phyloP scores from a whole-genome alignment of 148 eudicot genomes.

The Silene conica region DNA sequence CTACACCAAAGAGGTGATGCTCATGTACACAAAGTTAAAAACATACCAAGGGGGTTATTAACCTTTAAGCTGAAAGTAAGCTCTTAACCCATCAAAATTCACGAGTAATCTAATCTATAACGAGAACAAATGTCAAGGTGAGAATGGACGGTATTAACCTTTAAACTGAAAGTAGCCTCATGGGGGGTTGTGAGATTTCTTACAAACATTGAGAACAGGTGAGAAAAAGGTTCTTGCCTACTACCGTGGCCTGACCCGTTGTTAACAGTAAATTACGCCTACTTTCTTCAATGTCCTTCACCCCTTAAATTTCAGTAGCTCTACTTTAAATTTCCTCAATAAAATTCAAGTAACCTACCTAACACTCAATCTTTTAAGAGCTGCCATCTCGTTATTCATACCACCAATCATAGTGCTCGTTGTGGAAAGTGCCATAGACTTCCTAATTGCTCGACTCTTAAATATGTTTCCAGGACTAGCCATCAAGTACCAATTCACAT shows the following conservation, averaged over 20 bases:
- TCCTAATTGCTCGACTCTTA: background rate
- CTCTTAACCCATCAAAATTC: no score
- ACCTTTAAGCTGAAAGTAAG: no score
- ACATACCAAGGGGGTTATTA: no score
- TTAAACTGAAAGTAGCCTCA: background rate
- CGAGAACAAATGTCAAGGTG: no score
- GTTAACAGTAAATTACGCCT: background rate
- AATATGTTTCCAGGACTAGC: background rate
- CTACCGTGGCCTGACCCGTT: background rate
- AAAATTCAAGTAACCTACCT: background rate
- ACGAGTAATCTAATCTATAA: no score
- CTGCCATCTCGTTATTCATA: background rate
- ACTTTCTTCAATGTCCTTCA: background rate
- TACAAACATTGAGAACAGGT: background rate
- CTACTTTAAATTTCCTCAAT: background rate
- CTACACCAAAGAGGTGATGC: no score
- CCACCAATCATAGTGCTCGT: background rate
- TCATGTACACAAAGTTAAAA: no score
- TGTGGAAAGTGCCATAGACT: background rate
- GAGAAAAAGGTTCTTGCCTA: background rate
- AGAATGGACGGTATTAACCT: background rate
- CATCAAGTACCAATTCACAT: background rate
- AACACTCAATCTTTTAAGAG: background rate
- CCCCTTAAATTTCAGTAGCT: slow-evolving; percentile 6
- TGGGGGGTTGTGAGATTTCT: background rate